Conservation (phyloP, 768 basidiomycete genomes). For the Lentinus brumalis region DNA sequence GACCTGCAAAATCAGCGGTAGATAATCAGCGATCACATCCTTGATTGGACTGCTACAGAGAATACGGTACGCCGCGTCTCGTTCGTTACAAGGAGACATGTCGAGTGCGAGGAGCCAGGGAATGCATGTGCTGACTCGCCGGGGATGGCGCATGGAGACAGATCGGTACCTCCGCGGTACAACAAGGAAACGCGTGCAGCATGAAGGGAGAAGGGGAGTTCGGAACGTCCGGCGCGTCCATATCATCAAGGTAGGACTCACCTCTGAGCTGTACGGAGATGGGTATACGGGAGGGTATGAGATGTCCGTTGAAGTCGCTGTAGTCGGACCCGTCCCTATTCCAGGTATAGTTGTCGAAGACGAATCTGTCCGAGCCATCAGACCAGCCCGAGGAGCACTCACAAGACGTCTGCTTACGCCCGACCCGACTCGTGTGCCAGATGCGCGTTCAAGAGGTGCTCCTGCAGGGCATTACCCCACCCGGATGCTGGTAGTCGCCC, state of each 20-base stretch:
- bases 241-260: slow-evolving; percentile 23
- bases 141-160: no score
- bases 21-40: no score
- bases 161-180: no score
- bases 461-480: slow-evolving; percentile 66
- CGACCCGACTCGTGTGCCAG: slow-evolving; percentile 49
- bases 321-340: slow-evolving; percentile 43
- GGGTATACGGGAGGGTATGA: slow-evolving; percentile 56
- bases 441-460: slow-evolving; percentile 53
- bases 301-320: slow-evolving; percentile 48
- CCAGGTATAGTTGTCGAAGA: slow-evolving; percentile 66
- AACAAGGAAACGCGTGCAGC: no score
- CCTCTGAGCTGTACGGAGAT: slow-evolving; percentile 55
- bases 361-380: slow-evolving; percentile 35
- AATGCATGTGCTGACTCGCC: no score
- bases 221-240: not conserved
- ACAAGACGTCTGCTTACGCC: slow-evolving; percentile 40
- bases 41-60: no score
- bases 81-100: no score
- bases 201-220: no score
- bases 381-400: not conserved
- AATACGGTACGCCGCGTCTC: no score
- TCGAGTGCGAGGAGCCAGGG: no score
- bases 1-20: slow-evolving; percentile 33
- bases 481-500: slow-evolving; percentile 42